Evolutionary conservation across 192 early-diverging fungal genomes (phyloP), one percentile per base, ranked within the genome.

Genomic region (Kappamyces sp.): DNA sequence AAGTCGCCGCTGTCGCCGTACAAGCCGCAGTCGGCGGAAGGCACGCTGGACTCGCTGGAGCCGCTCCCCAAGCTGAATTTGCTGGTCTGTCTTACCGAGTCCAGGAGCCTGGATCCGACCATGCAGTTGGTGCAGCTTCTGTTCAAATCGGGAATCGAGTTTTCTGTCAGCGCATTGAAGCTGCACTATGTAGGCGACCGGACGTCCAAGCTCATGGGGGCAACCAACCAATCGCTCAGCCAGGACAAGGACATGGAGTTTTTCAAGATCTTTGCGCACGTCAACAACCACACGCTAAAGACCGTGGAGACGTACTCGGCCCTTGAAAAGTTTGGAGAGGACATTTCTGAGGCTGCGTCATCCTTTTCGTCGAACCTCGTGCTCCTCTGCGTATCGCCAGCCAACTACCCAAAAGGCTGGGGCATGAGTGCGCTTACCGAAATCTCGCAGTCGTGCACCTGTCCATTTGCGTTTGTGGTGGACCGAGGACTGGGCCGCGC

Each of bases 111-210:
- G n/a, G 87, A 86, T 0, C 68, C 82, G 1, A 69, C 87, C 53
- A 89, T 91, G 85, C 67, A 78, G 13, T 40, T 91, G 38, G 73
- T 85, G 10, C 77, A 85, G 3, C 65, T 88, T 8, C 64, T 82
- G 36, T 67, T 66, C 48, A 50, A 61, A 10, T 63, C 73, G 48
- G 67, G 70, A 23, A 39, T 44, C 34, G 13, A 48, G 32, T 46
- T 70, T 42, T 43, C 62, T 2, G 64, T 84, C 33, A 72, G 70
- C 51, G 93, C 87, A 3, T 70, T 97, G 40, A 84, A 91, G 12
- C 59, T 97, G 13, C 61, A 92, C 40, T 82, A 86, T 59, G 63
- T 90, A 10, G 87, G 86, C 4, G 83, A 92, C 40, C 87, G 94
- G 36, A 77, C 85, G 32, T 92, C 91, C 0, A 78, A 84, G 9